phyloP scores from a whole-genome alignment of 2,329 filamentous ascomycete genomes.

The Sclerotinia borealis region DNA sequence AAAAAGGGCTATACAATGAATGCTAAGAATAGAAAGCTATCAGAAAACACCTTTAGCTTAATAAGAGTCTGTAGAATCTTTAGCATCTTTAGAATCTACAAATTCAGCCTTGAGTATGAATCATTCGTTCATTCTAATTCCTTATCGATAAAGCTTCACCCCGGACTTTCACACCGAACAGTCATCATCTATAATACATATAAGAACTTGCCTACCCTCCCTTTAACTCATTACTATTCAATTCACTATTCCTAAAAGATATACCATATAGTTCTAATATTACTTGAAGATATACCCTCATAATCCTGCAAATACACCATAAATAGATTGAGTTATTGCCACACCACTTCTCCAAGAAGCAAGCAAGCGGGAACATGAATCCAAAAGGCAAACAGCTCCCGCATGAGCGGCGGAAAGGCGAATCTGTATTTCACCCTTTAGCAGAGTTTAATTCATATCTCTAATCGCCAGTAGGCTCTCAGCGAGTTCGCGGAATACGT shows the following conservation, averaged over 20 bases:
- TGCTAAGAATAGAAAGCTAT: no score
- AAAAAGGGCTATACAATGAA: no score
- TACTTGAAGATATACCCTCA: not conserved
- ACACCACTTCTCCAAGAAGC: not conserved
- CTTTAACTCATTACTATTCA: not conserved
- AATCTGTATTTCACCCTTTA: conserved; percentile 56
- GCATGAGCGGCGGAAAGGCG: conserved; percentile 79
- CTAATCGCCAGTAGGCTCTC: conserved; percentile 50
- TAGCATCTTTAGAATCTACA: not conserved
- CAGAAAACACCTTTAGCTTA: no score
- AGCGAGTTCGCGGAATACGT: conserved; percentile 98
- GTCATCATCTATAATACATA: conserved; percentile 16
- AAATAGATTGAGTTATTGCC: not conserved
- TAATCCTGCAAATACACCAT: conserved; percentile 21
- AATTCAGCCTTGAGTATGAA: conserved; percentile 11
- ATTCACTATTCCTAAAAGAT: not conserved
- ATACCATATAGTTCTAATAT: not conserved
- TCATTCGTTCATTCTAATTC: conserved; percentile 19
- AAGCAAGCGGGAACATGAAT: conserved; percentile 36
- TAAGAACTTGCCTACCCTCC: not conserved
- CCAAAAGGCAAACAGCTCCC: conserved; percentile 53
- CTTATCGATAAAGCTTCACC: conserved; percentile 31
- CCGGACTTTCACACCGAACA: conserved; percentile 14
- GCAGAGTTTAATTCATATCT: not conserved
- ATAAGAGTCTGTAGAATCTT: no score